Evolutionary conservation across 139 green algal species (phyloP), one percentile per base, ranked within the genome.

Genomic region (Picochlorum sp.): DNA sequence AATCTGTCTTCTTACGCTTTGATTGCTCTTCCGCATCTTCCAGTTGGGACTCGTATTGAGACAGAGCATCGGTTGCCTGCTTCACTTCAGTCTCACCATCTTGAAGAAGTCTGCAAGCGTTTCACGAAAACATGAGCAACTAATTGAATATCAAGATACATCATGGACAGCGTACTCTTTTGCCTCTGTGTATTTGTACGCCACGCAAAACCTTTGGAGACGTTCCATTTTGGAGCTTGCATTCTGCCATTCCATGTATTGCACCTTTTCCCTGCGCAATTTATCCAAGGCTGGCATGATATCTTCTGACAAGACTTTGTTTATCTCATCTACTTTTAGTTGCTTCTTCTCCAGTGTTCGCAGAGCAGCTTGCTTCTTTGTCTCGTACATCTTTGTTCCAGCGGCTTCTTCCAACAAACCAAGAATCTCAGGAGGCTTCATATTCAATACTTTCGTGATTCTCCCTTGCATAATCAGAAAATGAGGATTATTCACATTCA

Each of bases 401-500:
- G 80, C 82, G 0, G 87, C 94, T 80, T 99, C 94, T 65, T 98
- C 94, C 65, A 99, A 80, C 84, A 99, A 89, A 9, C 83, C 85
- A 66, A 99, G 72, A 51, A 96, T 97, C 83, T 99, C 94, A 3
- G 76, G 76, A 0, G 94, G 92, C 79, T 97, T 98, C 94, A 98
- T 98, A 87, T 99, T 99, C 21, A 98, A 78, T 30, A 99, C 92
- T 80, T 96, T 95, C 32, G 86, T 97, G 75, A 97, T 96, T 44
- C 92, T 81, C 34, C 93, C 92, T 84, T 99, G 94, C 94, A 99
- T 99, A 82, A 99, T 98, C 62, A 99, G 84, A 78, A 99, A 99
- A 79, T 98, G 95, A 15, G 94, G 94, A 74, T 98, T 98, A 89
- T 99, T 98, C 45, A 99, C 90, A 67, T 99, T 99, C 20, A 99